Conservation (phyloP, 805 yeast species). For the Lipomyces lipofer region DNA sequence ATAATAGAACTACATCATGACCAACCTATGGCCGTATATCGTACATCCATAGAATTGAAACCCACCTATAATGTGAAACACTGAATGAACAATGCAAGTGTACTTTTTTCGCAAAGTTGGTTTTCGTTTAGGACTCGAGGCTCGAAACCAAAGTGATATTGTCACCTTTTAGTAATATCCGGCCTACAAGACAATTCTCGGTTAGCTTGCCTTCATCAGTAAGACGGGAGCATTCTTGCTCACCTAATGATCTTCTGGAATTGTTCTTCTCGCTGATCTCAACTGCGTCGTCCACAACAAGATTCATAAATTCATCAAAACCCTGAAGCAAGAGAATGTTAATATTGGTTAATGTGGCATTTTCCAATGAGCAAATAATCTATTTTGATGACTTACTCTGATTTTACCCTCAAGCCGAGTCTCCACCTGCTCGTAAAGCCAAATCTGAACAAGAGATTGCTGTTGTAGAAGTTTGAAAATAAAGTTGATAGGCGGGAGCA, state of each 20-base stretch:
- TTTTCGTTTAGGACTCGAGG: constrained; percentile 37
- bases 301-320: constrained; percentile 96
- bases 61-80: too few relatives aligned
- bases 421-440: constrained; percentile 86
- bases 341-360: background rate
- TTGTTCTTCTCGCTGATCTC: constrained; percentile 64
- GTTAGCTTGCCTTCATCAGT: too few relatives aligned
- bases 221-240: constrained; percentile 5
- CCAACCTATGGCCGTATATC: too few relatives aligned
- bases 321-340: constrained; percentile 48
- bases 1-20: too few relatives aligned
- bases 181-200: constrained; percentile 39
- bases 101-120: too few relatives aligned
- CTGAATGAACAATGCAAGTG: too few relatives aligned
- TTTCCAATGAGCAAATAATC: background rate
- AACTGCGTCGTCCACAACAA: constrained; percentile 59
- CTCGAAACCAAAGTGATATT: constrained; percentile 74
- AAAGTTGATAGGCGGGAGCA: constrained; percentile 89
- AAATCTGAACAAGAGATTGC: constrained; percentile 73
- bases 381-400: constrained; percentile 41
- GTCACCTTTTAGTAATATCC: constrained; percentile 87
- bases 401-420: constrained; percentile 78
- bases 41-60: too few relatives aligned
- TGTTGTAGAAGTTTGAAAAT: constrained; percentile 84
- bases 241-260: constrained; percentile 58